Evolutionary conservation across 2,329 filamentous ascomycete genomes (phyloP), one percentile per base, ranked within the genome.

Genomic region (Cladosporium sp.): DNA sequence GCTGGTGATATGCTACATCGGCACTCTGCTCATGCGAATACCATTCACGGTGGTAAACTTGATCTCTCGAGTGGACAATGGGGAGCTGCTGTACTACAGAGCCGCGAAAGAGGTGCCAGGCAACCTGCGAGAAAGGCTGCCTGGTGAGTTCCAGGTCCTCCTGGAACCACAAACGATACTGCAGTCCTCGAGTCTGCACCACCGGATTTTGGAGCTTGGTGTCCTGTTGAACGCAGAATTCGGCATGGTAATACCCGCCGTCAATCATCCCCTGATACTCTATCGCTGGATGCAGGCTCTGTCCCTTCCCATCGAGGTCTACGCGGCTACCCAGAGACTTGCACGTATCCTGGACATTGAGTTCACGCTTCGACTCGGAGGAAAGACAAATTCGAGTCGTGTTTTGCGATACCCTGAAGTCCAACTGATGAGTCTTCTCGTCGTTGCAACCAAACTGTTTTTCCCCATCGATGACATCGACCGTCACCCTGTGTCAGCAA

Each of bases 1-100:
- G 0, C 78, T 98, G 62, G 88, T 84, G 1, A 76, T 97, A 12
- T 93, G 91, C 74, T 97, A 97, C 78, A 78, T 97, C 37, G 93
- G 88, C 1, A 88, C 88, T 44, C 73, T 95, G 55, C 81, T 97
- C 29, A 81, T 97, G 70, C 87, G 90, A 65, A 82, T 95, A 65
- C 92, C 93, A 0, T 83, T 91, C n/a, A 87, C 88, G 26, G 80
- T 94, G 8, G 89, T 88, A 12, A 91, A 96, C 69, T 78, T 98
- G 14, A 84, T 84, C 68, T 74, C 75, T 53, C 96, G 91, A 88
- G 86, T 86, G 18, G 85, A 84, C 57, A 81, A 81, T 65, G 88
- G 89, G 56, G 85, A 90, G 64, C 83, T 98, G 29, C 84, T 90
- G 0, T 98, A 90, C 76, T 84, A 90, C 55, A 83, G 86, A 70